These are phyloP conservation scores for Phanerochaete sordida DNA, from an alignment of 768 basidiomycete genomes.

Conservation along the genomic window DNA sequence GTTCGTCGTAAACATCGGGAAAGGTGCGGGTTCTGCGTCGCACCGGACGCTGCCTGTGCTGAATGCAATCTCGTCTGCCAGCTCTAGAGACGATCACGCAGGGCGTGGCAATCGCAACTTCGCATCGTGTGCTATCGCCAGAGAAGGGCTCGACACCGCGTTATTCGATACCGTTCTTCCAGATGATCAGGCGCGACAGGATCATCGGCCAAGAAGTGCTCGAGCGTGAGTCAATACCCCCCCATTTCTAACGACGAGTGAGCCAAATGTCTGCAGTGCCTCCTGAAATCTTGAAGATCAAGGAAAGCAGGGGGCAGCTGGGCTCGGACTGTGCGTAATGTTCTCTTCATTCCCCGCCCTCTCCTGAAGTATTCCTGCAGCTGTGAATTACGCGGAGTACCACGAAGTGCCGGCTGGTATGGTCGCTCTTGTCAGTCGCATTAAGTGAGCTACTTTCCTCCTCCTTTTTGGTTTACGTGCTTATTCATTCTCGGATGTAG, in stretches of 20 bases:
- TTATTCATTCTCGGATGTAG: slow-evolving; percentile 32
- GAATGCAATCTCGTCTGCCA: slow-evolving; percentile 21
- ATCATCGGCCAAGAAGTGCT: slow-evolving; percentile 45
- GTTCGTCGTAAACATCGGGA: slow-evolving; percentile 81
- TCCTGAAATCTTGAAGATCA: slow-evolving; percentile 57
- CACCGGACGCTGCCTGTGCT: background rate
- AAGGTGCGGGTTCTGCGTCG: slow-evolving; percentile 39
- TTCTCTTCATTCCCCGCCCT: background rate
- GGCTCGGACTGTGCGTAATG: slow-evolving; percentile 66
- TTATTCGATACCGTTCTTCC: slow-evolving; percentile 86
- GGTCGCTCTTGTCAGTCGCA: slow-evolving; percentile 71
- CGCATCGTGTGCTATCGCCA: slow-evolving; percentile 76
- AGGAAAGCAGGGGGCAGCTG: slow-evolving; percentile 51
- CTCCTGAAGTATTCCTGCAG: slow-evolving; percentile 30
- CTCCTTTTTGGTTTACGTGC: too few relatives aligned
- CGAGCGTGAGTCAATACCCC: slow-evolving; percentile 31
- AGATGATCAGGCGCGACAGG: slow-evolving; percentile 63
- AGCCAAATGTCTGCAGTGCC: slow-evolving; percentile 44
- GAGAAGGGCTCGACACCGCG: slow-evolving; percentile 51
- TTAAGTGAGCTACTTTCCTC: too few relatives aligned
- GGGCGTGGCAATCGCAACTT: slow-evolving; percentile 75
- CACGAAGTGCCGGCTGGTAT: slow-evolving; percentile 63
- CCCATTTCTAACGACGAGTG: background rate
- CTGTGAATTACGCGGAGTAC: slow-evolving; percentile 79
- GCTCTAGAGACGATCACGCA: slow-evolving; percentile 76